Evolutionary conservation across 192 early-diverging fungal genomes (phyloP), one percentile per base, ranked within the genome.

Genomic region (Phycomyces nitens): DNA sequence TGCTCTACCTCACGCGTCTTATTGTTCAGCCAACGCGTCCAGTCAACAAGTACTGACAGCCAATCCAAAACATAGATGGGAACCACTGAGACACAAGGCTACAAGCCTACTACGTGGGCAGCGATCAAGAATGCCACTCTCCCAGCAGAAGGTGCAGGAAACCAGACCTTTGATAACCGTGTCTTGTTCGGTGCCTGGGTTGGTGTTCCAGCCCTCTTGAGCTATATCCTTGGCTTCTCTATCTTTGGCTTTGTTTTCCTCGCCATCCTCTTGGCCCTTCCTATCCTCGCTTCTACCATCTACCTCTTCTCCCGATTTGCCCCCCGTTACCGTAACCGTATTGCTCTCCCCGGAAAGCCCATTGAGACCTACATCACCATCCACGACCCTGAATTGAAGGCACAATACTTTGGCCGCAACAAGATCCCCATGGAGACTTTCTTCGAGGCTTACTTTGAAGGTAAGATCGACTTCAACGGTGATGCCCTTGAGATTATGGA

Each of bases 351-450:
- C 39, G 88, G 86, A 72, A 84, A 86, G 73, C 81, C 80, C 49
- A 58, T 95, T 49, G 92, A 95, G 79, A 82, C 87, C 24, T 99
- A 99, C 87, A 80, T 99, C 61, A 90, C 78, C 40, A 89, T 99
- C 79, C 84, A 92, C 74, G 91, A 95, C 68, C 78, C 85, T 60
- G 81, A 77, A 42, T 85, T 96, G 59, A 82, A 84, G 73, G 77
- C 82, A 41, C 68, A 76, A 61, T 97, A 94, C 86, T 65, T 77
- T 43, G 90, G 88, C 60, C 73, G 70, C 52, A 88, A 80, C 77
- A 93, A 93, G 83, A 97, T 99, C 64, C 95, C 97, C 53, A 97
- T 97, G 89, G 97, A 96, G 75, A 87, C 87, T 54, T 96, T 95
- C 79, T 99, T 96, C 64, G 97, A 99, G 73, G 86, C 86, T 66